Conservation (phyloP, 2,329 filamentous ascomycete species). For the Botryotinia globosa region DNA sequence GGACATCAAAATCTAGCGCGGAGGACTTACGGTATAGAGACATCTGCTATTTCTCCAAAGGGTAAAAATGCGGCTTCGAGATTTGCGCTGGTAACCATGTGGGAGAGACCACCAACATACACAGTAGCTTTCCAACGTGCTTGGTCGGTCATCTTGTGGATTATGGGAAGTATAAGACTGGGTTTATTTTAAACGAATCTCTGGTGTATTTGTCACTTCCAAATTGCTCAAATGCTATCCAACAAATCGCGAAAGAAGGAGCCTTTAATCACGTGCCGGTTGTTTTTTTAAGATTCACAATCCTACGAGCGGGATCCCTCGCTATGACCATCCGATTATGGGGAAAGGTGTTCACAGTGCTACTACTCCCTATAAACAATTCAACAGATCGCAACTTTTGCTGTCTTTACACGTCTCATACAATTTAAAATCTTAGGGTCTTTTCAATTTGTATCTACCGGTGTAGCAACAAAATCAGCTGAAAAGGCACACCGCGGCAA, state of each 20-base stretch:
- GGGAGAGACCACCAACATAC: conserved; percentile 85
- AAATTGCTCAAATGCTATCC: not conserved
- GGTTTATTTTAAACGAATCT: not conserved
- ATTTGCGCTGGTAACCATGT: conserved; percentile 69
- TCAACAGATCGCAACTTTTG: conserved; percentile 12
- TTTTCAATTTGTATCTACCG: not conserved
- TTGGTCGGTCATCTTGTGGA: conserved; percentile 70
- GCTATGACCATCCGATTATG: conserved; percentile 22
- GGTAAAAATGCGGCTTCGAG: conserved; percentile 92
- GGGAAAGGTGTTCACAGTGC: conserved; percentile 22
- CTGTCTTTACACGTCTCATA: not conserved
- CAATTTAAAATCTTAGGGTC: not conserved
- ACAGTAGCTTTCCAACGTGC: conserved; percentile 86
- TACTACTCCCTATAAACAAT: conserved; percentile 14
- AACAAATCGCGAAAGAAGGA: conserved; percentile 6
- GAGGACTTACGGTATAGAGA: conserved; percentile 64
- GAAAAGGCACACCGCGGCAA: conserved; percentile 15
- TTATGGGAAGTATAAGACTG: not conserved
- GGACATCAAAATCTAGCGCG: not conserved
- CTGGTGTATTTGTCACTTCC: not conserved
- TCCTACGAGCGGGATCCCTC: conserved; percentile 1
- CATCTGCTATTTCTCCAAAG: conserved; percentile 91
- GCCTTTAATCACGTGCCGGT: conserved; percentile 11
- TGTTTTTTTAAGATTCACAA: conserved; percentile 13
- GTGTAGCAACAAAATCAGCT: not conserved